Base-by-base conservation (phyloP, 2,329 filamentous ascomycete genomes). In the Diplodia seriata region DNA sequence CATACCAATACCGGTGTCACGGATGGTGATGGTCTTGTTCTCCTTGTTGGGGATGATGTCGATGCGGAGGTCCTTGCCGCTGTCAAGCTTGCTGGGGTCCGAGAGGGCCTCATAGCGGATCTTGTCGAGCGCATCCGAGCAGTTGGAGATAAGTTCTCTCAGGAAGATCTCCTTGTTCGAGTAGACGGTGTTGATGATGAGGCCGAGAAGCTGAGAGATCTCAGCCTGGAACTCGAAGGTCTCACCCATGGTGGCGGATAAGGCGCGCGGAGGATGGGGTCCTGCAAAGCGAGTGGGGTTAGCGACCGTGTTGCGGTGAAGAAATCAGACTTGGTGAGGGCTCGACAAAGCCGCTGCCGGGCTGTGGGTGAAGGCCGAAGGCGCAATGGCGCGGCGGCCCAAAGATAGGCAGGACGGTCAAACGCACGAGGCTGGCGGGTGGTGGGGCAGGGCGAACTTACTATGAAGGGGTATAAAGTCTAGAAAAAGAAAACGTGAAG, bases 181-280 rank as follows among this genome's bases (percentile, higher is more conserved):
- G 89, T 98, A 99, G 86, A 99, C 95, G 74, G 95, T 98, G 92
- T 99, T 99, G 89, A 99, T 99, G 85, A 99, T 99, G 82, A 99
- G 92, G 76, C 91, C 93, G 81, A 99, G 91, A 74, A 99, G 92
- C 92, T 99, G 95, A 91, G 94, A 98, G 82, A 99, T 99, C 92
- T 99, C 95, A 91, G 95, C 95, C 91, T 99, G 95, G 88, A 98
- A 99, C 91, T 98, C 94, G 86, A 99, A 99, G 76, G 94, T 97
- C 87, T 98, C 94, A 68, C 36, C 33, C 66, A 68, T 68, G 66
- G 38, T 68, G 66, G 51, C 57, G 57, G 66, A 33, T 66, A 38
- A 47, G 54, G 53, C 26, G 40, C 5, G 57, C 23, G 33, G 36
- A 26, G 56, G 66, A 51, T 54, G 43, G 26, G 54, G 33, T 64